Conservation (phyloP, 352 stramenopile species). For the Pythium apleroticum region DNA sequence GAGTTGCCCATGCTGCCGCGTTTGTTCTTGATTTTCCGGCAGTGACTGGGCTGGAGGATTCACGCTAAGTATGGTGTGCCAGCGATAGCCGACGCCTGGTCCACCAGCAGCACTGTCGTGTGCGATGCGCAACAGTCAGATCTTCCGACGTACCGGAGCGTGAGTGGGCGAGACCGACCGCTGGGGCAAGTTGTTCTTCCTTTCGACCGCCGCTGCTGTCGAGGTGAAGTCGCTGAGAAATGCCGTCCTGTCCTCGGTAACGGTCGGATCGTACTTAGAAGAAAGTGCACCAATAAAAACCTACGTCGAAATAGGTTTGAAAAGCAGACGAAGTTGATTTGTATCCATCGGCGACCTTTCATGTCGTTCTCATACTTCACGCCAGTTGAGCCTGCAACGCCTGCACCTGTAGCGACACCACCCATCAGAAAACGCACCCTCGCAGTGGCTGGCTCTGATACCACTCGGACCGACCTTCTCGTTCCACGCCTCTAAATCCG, state of each 20-base stretch:
- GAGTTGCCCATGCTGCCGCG: conserved; percentile 43
- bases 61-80: not conserved
- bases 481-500: conserved; percentile 20
- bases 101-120: not conserved
- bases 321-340: not conserved
- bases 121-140: not conserved
- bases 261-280: not conserved
- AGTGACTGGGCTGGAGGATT: conserved; percentile 1
- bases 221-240: conserved; percentile 1
- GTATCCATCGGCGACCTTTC: conserved; percentile 1
- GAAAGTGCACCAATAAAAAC: conserved; percentile 2
- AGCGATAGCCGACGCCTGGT: not conserved
- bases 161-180: not conserved
- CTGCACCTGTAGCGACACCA: conserved; percentile 8
- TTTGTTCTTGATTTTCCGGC: not conserved
- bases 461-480: conserved; percentile 17
- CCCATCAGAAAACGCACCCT: not conserved
- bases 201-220: not conserved
- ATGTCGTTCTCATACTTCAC: conserved; percentile 4
- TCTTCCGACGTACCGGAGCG: conserved; percentile 2
- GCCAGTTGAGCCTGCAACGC: conserved; percentile 3
- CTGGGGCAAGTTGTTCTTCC: not conserved
- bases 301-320: not conserved
- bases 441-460: not conserved
- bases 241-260: not conserved